phyloP scores from a whole-genome alignment of 495 filamentous ascomycete species.

The Astrothelium macrocarpum region DNA sequence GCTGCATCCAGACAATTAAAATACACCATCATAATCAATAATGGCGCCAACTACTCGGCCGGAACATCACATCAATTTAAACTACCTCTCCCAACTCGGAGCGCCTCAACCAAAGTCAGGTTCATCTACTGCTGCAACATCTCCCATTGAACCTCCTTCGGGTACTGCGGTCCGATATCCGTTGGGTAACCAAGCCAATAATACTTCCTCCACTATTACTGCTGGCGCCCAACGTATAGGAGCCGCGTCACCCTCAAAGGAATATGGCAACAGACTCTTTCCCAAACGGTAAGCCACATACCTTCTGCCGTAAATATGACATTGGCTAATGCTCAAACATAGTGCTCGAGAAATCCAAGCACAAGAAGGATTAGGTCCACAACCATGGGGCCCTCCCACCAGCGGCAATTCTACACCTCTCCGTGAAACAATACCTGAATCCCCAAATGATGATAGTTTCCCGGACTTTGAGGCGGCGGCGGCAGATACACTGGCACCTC shows the following conservation, averaged over 20 bases:
- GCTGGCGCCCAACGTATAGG: conserved; percentile 64
- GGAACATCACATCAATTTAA: conserved; percentile 65
- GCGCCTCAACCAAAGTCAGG: conserved; percentile 62
- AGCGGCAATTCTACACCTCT: conserved; percentile 93
- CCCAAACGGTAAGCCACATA: conserved; percentile 79
- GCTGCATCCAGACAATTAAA: conserved; percentile 15
- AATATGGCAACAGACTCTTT: conserved; percentile 68
- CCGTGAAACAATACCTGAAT: conserved; percentile 94
- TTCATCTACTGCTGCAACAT: conserved; percentile 77
- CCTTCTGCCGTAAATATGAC: conserved; percentile 20
- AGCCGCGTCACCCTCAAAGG: conserved; percentile 95
- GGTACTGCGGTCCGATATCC: conserved; percentile 60
- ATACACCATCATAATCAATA: conserved; percentile 57
- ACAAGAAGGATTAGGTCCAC: conserved; percentile 80
- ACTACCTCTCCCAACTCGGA: conserved; percentile 52
- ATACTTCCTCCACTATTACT: conserved; percentile 56
- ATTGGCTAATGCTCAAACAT: conserved; percentile 16
- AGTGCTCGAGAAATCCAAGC: conserved; percentile 96
- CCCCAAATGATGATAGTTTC: conserved; percentile 87
- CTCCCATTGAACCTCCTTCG: conserved; percentile 71
- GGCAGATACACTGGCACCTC: conserved; percentile 28
- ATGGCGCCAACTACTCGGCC: conserved; percentile 73
- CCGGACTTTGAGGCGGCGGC: conserved; percentile 70
- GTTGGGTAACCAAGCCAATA: conserved; percentile 59
- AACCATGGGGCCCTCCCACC: conserved; percentile 90